Percentiles rank a stretch among this genome's conserved stretches.
Evolutionary conservation across 805 yeast species (phyloP).

Genomic region (Saccharomycopsis vini): DNA sequence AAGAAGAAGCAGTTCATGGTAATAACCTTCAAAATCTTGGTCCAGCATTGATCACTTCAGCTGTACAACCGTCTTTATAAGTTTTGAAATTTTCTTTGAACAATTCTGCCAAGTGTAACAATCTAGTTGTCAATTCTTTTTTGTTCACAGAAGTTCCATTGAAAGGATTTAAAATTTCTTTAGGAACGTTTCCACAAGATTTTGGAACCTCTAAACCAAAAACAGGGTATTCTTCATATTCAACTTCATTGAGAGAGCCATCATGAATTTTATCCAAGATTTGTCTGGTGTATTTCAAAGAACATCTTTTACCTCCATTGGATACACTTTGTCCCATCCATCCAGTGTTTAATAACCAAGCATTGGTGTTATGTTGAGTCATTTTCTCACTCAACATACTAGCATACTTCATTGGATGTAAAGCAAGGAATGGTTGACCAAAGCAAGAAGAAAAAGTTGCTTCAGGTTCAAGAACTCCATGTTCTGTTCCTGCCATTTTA

Average conservation of each 20-base stretch:
- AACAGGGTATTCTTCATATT: conserved; percentile 75
- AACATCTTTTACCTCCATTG: conserved; percentile 94
- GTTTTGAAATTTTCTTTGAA: conserved; percentile 82
- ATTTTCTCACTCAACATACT: conserved; percentile 93
- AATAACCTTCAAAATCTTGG: conserved; percentile 45
- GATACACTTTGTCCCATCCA: conserved; percentile 95
- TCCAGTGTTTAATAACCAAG: conserved; percentile 97
- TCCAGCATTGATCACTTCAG: conserved; percentile 89
- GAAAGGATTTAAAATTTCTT: conserved; percentile 78
- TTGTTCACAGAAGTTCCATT: conserved; percentile 52
- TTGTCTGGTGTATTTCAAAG: conserved; percentile 95
- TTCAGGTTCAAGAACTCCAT: conserved; percentile 96
- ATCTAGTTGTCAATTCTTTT: conserved; percentile 7
- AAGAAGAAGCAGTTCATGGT: no score
- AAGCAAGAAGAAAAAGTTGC: conserved; percentile 98
- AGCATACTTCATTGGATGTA: conserved; percentile 97
- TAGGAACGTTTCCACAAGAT: conserved; percentile 65
- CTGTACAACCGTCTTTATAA: conserved; percentile 73
- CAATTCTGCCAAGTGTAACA: conserved; percentile 48
- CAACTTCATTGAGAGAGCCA: conserved; percentile 73
- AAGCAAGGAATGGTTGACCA: conserved; percentile 96
- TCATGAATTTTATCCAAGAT: conserved; percentile 90
- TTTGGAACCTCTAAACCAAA: conserved; percentile 87
- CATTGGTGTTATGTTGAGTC: conserved; percentile 76
- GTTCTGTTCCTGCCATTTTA: conserved; percentile 99